These are phyloP conservation scores for Wickerhamomyces hampshirensis DNA, from an alignment of 805 yeast species.

Conservation along the genomic window DNA sequence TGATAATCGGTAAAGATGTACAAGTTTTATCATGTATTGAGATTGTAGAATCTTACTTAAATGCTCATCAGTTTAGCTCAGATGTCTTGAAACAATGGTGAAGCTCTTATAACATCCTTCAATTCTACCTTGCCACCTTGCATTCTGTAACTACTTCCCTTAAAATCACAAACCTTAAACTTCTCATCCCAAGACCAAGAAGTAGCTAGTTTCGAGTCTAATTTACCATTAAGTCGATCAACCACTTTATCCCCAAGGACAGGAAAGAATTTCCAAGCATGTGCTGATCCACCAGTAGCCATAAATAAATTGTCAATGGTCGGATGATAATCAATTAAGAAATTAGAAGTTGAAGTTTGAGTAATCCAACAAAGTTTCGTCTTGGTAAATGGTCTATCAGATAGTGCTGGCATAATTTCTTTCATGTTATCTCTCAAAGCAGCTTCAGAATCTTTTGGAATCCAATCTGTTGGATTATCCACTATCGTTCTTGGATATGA, in stretches of 20 bases:
- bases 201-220: slow-evolving; percentile 3
- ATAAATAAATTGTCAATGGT: slow-evolving; percentile 22
- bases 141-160: no score
- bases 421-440: slow-evolving; percentile 26
- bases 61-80: no score
- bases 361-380: slow-evolving; percentile 38
- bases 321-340: slow-evolving; percentile 27
- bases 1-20: no score
- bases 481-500: slow-evolving; percentile 13
- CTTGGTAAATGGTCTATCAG: slow-evolving; percentile 10
- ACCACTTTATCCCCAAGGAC: slow-evolving; percentile 23
- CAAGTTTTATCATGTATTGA: no score
- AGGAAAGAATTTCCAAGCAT: slow-evolving; percentile 30
- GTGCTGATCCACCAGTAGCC: slow-evolving; percentile 32
- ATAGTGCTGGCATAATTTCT: slow-evolving; percentile 12
- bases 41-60: no score
- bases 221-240: slow-evolving; percentile 10
- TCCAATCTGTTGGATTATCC: slow-evolving; percentile 14
- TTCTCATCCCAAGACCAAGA: slow-evolving; percentile 16
- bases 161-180: no score
- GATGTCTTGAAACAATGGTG: no score
- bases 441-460: slow-evolving; percentile 11
- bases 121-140: no score
- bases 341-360: slow-evolving; percentile 28
- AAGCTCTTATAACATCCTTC: no score